These are phyloP conservation scores for Blakeslea trispora DNA, from an alignment of 371 early-diverging fungal species.

Conservation along the genomic window DNA sequence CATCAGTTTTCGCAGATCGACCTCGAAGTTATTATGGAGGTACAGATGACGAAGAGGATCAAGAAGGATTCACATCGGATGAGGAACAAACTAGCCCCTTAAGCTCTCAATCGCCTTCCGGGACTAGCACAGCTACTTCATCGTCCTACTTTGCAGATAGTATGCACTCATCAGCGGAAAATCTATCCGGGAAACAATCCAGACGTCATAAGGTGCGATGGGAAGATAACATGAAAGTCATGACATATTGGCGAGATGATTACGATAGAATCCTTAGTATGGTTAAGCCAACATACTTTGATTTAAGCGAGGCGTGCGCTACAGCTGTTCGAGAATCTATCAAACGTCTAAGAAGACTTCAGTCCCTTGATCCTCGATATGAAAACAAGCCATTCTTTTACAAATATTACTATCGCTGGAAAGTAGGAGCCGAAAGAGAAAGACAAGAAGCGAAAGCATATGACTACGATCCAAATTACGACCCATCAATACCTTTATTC, in stretches of 20 bases:
- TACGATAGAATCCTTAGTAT: slow-evolving; percentile 27
- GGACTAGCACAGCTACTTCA: slow-evolving; percentile 3
- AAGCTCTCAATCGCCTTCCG: slow-evolving; percentile 3
- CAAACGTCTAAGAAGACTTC: slow-evolving; percentile 33
- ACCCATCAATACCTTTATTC: slow-evolving; percentile 34
- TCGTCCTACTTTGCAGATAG: slow-evolving; percentile 1
- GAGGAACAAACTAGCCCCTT: not conserved
- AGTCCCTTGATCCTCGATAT: slow-evolving; percentile 37
- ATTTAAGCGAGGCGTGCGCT: slow-evolving; percentile 39
- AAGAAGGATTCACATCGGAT: slow-evolving; percentile 9
- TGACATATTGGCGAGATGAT: slow-evolving; percentile 30
- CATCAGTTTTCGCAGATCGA: slow-evolving; percentile 3
- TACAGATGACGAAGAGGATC: slow-evolving; percentile 27
- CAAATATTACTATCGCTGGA: slow-evolving; percentile 27
- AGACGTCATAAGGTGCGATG: slow-evolving; percentile 13
- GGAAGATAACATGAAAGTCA: slow-evolving; percentile 28
- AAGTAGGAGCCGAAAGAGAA: slow-evolving; percentile 10
- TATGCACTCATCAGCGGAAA: not conserved
- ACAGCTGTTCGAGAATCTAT: slow-evolving; percentile 33
- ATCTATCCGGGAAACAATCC: not conserved
- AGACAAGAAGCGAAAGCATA: slow-evolving; percentile 6
- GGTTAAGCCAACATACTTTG: slow-evolving; percentile 33
- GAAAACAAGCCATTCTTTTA: slow-evolving; percentile 37
- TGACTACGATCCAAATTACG: slow-evolving; percentile 19
- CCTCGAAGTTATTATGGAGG: slow-evolving; percentile 30